Evolutionary conservation across 257 asterid genomes (phyloP).

Genomic region (Eustoma russellianum): DNA sequence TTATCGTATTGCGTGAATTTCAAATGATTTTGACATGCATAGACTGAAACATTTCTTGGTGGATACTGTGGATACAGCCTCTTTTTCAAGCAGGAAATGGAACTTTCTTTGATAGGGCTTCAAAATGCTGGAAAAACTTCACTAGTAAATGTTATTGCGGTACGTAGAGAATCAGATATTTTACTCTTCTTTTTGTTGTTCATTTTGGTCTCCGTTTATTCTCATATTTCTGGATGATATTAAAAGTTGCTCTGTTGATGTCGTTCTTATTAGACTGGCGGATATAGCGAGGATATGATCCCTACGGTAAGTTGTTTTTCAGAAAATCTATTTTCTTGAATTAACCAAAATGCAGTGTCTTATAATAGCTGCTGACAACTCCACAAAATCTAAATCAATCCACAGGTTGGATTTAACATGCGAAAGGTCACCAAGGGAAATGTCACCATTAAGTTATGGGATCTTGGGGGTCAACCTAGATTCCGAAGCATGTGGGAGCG

Average conservation of each 20-base stretch:
- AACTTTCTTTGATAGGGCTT: slow-evolving; percentile 92
- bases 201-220: neutral
- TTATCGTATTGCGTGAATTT: too few species aligned
- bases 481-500: slow-evolving; percentile 98
- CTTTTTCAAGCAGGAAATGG: slow-evolving; percentile 99
- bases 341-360: neutral
- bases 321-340: neutral
- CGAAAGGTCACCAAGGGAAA: slow-evolving; percentile 94
- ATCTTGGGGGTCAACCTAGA: slow-evolving; percentile 99
- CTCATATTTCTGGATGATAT: slow-evolving; percentile 11
- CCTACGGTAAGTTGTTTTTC: slow-evolving; percentile 70
- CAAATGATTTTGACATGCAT: too few species aligned
- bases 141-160: slow-evolving; percentile 92
- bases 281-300: slow-evolving; percentile 99
- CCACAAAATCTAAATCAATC: slow-evolving; percentile 5
- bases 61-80: slow-evolving; percentile 49
- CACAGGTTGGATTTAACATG: slow-evolving; percentile 96
- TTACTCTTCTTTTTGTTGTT: neutral
- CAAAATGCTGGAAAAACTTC: slow-evolving; percentile 99
- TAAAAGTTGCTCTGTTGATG: slow-evolving; percentile 9
- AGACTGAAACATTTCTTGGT: too few species aligned
- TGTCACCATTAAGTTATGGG: slow-evolving; percentile 97
- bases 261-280: slow-evolving; percentile 76
- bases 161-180: slow-evolving; percentile 33
- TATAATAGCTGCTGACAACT: slow-evolving; percentile 8